These are phyloP conservation scores for Globisporangium cylindrosporum DNA, from an alignment of 352 stramenopile genomes.

Conservation along the genomic window DNA sequence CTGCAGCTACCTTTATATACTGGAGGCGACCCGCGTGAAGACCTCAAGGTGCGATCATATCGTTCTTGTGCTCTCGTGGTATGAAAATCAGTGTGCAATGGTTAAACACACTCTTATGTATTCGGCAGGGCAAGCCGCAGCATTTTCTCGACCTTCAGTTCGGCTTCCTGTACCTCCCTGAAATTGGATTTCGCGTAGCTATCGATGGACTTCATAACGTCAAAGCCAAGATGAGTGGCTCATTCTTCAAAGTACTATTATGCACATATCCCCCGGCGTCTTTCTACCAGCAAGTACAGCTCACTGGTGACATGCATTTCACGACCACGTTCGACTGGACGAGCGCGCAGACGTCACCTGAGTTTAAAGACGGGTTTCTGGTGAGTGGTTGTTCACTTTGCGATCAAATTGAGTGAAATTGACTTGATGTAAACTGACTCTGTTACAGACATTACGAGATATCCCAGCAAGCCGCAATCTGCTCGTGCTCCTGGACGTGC, in stretches of 20 bases:
- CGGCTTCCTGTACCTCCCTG: constrained; percentile 47
- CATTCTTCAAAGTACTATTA: constrained; percentile 57
- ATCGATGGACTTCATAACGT: constrained; percentile 69
- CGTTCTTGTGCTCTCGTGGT: not conserved
- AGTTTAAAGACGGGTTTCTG: constrained; percentile 60
- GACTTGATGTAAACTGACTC: not conserved
- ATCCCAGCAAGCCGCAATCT: constrained; percentile 23
- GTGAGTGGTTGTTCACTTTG: constrained; percentile 19
- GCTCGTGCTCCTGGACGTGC: constrained; percentile 57
- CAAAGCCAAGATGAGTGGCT: constrained; percentile 35
- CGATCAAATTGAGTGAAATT: not conserved
- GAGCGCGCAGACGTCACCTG: constrained; percentile 45
- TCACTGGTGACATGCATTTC: constrained; percentile 56
- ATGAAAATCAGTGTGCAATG: not conserved
- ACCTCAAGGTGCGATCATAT: constrained; percentile 24
- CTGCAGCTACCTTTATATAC: constrained; percentile 24
- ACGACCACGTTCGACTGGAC: constrained; percentile 62
- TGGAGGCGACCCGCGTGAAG: constrained; percentile 19
- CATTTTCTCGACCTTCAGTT: constrained; percentile 41
- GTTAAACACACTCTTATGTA: not conserved
- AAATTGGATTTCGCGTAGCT: constrained; percentile 64
- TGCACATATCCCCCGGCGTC: constrained; percentile 49
- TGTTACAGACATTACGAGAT: constrained; percentile 46
- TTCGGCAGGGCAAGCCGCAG: constrained; percentile 35
- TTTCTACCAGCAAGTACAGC: constrained; percentile 58